A percentile compares a stretch with the other conserved stretches of the same genome.
Conservation (phyloP, 768 basidiomycete species). For the Xerocomus brunneocitrinus region DNA sequence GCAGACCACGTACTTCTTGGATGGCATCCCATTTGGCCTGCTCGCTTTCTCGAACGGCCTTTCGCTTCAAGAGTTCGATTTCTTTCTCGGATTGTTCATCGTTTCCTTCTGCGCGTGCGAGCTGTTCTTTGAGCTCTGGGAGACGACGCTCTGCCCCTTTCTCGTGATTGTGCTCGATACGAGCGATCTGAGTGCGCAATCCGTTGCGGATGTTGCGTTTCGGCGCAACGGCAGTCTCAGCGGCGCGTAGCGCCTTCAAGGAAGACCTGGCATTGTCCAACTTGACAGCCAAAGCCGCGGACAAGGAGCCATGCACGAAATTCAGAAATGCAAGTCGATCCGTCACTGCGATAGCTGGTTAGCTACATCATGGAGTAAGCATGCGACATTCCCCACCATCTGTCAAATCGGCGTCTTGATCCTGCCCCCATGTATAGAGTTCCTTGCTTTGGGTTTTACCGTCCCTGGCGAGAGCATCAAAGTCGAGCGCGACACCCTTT, state of each 20-base stretch:
- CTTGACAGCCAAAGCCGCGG: constrained; percentile 54
- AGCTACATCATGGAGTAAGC: not conserved
- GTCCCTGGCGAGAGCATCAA: constrained; percentile 62
- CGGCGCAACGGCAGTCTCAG: constrained; percentile 57
- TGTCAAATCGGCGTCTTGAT: constrained; percentile 64
- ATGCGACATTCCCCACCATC: constrained; percentile 49
- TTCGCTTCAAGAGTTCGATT: constrained; percentile 67
- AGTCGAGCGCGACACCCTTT: constrained; percentile 76
- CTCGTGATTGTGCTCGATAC: constrained; percentile 63
- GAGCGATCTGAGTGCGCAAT: constrained; percentile 55
- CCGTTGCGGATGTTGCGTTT: constrained; percentile 57
- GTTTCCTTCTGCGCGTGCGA: constrained; percentile 59
- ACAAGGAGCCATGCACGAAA: constrained; percentile 68
- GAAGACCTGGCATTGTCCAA: constrained; percentile 62
- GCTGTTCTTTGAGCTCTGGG: constrained; percentile 63
- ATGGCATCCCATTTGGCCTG: constrained; percentile 75
- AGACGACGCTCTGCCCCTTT: constrained; percentile 64
- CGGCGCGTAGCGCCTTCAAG: constrained; percentile 67
- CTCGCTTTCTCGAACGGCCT: constrained; percentile 73
- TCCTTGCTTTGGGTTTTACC: constrained; percentile 76
- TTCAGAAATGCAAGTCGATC: constrained; percentile 81
- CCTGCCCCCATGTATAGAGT: constrained; percentile 80
- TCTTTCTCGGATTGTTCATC: constrained; percentile 68
- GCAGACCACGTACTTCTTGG: constrained; percentile 52
- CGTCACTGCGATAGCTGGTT: constrained; percentile 47